Conservation (phyloP, 2,329 filamentous ascomycete genomes). For the Pseudogymnoascus sp. region DNA sequence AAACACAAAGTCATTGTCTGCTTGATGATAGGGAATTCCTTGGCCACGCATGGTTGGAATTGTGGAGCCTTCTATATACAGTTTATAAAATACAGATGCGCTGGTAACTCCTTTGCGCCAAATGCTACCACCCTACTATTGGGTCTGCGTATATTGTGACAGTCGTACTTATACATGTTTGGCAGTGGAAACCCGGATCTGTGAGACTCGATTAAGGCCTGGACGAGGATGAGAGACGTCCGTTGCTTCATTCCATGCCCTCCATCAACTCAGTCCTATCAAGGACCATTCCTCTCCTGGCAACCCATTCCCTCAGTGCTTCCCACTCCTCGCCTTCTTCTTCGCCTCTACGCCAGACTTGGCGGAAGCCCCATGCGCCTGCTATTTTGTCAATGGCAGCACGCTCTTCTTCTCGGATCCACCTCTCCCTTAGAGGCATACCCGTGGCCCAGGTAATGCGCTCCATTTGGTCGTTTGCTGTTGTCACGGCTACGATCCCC, state of each 20-base stretch:
- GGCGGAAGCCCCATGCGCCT: constrained; percentile 84
- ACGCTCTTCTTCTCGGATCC: constrained; percentile 84
- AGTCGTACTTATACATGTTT: neutral
- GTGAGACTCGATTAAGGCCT: neutral
- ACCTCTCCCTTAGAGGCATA: constrained; percentile 70
- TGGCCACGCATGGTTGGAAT: neutral
- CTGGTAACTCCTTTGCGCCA: constrained; percentile 4
- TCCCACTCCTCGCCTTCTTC: constrained; percentile 92
- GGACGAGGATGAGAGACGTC: neutral
- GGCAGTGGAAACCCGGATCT: neutral
- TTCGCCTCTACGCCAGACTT: constrained; percentile 70
- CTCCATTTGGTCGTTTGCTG: constrained; percentile 90
- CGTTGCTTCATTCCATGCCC: constrained; percentile 61
- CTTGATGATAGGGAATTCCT: neutral
- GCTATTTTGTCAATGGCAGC: constrained; percentile 80
- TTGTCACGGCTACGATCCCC: constrained; percentile 76
- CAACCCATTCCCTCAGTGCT: constrained; percentile 71
- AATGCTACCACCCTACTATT: neutral
- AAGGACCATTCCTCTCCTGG: constrained; percentile 78
- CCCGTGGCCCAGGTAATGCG: constrained; percentile 85
- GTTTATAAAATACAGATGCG: neutral
- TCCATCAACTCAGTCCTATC: constrained; percentile 87
- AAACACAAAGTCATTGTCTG: neutral
- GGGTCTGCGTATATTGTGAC: neutral
- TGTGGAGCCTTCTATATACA: neutral